phyloP scores from a whole-genome alignment of 805 yeast species.

The Allodekkera sacchari region DNA sequence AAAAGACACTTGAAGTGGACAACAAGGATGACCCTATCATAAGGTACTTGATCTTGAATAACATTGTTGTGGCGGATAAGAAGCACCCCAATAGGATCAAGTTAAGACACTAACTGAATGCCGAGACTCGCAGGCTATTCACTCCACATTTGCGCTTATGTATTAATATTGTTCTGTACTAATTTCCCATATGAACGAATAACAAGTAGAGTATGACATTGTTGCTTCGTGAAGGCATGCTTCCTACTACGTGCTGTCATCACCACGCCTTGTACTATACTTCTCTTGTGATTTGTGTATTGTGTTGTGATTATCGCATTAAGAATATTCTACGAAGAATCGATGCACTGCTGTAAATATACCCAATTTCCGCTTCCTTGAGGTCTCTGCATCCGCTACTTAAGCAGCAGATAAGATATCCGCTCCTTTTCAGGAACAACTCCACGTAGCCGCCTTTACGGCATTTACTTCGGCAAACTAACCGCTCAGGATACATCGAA shows the following conservation, averaged over 20 bases:
- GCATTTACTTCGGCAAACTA: conserved; percentile 30
- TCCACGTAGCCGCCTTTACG: conserved; percentile 23
- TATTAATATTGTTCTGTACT: too few relatives aligned
- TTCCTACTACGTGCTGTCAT: too few relatives aligned
- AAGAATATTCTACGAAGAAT: conserved; percentile 41
- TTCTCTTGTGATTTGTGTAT: conserved; percentile 4
- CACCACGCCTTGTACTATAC: too few relatives aligned
- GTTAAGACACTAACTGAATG: conserved; percentile 12
- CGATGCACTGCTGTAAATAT: conserved; percentile 37
- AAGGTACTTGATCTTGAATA: conserved; percentile 23
- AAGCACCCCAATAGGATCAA: conserved; percentile 19
- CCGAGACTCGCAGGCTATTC: too few relatives aligned
- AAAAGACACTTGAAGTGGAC: conserved; percentile 16
- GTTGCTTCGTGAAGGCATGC: too few relatives aligned
- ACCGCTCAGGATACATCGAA: conserved; percentile 32
- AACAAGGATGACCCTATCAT: conserved; percentile 26
- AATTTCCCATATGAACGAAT: too few relatives aligned
- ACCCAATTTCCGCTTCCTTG: conserved; percentile 32
- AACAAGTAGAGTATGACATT: too few relatives aligned
- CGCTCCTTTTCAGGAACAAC: conserved; percentile 41
- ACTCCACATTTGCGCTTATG: too few relatives aligned
- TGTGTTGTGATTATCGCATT: not conserved
- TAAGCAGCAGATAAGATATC: conserved; percentile 42
- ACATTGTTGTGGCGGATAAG: conserved; percentile 19
- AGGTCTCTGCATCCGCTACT: conserved; percentile 24